A percentile compares a stretch with the other conserved stretches of the same genome.
phyloP scores from a whole-genome alignment of 108 stramenopile genomes.

The Mediolabrus comicus region DNA sequence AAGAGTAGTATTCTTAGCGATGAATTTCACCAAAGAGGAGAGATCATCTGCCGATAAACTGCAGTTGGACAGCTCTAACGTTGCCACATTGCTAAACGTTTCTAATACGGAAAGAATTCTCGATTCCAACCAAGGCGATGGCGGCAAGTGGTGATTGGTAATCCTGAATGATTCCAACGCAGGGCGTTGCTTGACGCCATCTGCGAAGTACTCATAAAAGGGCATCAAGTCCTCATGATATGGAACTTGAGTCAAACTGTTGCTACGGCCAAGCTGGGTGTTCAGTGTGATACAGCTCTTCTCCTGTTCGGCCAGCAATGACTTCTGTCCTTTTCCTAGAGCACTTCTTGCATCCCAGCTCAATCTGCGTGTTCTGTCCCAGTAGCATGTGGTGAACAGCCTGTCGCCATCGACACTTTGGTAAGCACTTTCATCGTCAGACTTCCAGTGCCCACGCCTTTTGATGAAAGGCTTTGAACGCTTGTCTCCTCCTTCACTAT shows the following conservation, averaged over 20 bases:
- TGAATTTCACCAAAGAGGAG: background rate
- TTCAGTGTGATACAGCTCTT: background rate
- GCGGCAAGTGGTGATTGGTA: background rate
- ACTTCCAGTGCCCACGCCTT: background rate
- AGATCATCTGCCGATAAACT: background rate
- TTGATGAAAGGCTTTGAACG: background rate
- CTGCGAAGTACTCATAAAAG: conserved; percentile 16
- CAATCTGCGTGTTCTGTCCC: background rate
- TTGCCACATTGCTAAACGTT: background rate
- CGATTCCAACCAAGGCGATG: background rate
- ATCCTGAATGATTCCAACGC: background rate
- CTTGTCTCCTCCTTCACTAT: background rate
- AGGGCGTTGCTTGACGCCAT: background rate
- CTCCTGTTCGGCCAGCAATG: background rate
- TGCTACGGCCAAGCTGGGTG: background rate
- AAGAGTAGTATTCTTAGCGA: background rate
- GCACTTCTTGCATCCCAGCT: background rate
- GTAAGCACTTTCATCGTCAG: background rate
- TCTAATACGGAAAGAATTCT: background rate
- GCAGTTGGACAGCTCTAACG: background rate
- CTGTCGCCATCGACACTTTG: conserved; percentile 11
- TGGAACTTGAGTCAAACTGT: conserved; percentile 9
- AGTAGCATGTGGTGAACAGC: background rate
- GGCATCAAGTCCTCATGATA: conserved; percentile 23
- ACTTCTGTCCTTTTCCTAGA: background rate